Evolutionary conservation across 2,329 filamentous ascomycete species (phyloP), one percentile per base, ranked within the genome.

Genomic region (Arthroderma uncinatum): DNA sequence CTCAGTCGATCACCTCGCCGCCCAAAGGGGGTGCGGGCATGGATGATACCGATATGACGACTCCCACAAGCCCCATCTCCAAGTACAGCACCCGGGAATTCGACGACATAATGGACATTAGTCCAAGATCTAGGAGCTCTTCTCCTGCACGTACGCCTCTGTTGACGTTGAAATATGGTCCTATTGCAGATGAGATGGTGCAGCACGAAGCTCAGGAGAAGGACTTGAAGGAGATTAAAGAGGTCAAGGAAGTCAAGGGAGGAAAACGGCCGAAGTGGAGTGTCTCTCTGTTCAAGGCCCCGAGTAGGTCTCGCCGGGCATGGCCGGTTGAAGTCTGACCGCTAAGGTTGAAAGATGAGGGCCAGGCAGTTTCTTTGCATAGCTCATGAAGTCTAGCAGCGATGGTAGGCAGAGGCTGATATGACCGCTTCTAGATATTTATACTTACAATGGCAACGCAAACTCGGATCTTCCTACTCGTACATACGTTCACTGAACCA

Each of bases 201-300:
- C 36, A n/a, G 4, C 56, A 59, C n/a, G 50, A 40, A 37, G 50
- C 33, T 23, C 28, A 28, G 2, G 23, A 55, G 42, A 54, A 19
- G 47, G 28, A 52, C 47, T 34, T n/a, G 9, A 40, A 19, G 54
- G 37, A 40, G 19, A 30, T 42, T 42, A 39, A 48, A 21, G 19
- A 40, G 19, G 39, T 42, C 52, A 39, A 48, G 30, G 19, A 47
- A 14, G 23, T 14, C 50, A 48, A 54, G 39, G 10, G 23, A 42
- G 56, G 42, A 2, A 61, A 59, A 36, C 59, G 53, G 19, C 39
- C 59, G 34, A 58, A 54, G 21, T 59, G 58, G 40, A 61, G 61
- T 44, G 57, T 61, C 25, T 58, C 59, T 2, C 36, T 62, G 10
- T 62, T 62, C 33, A 62, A 58, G 16, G 30, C 54, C 1, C 40